Evolutionary conservation across 1,284 basidiomycete genomes (phyloP), one percentile per base, ranked within the genome.

Genomic region (Puccinia coronata): DNA sequence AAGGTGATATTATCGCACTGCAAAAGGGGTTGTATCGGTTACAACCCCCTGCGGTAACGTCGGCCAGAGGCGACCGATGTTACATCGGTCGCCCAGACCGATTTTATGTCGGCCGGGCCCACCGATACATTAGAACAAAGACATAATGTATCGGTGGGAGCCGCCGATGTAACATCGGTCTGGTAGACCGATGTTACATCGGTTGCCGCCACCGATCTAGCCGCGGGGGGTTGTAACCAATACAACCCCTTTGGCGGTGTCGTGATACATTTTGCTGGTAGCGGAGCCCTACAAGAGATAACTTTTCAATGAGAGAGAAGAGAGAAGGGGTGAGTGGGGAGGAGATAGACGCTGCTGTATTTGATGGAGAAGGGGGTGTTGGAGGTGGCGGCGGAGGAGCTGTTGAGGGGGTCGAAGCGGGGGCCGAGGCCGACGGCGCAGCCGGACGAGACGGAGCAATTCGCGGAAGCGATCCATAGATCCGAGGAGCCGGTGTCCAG

Each of bases 401-500:
- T 55, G 41, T 70, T 55, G 34, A 41, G 51, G 0, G 77, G 53
- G 57, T 80, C 67, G 39, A 80, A 80, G 69, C 67, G 69, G 6
- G 67, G 49, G 11, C 49, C 49, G 1, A 71, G 14, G 41, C n/a
- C 49, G 41, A 41, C 39, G 36, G 49, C 16, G 82, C 91, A 91
- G 41, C 89, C 89, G 5, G 84, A 79, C 0, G 81, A 28, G 25
- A 70, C 71, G 3, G 82, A 83, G 84, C 93, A 94, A 16, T 86
- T 86, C 0, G 86, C 83, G 80, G 89, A 90, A 5, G 90, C 91
- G 6, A 95, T 87, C 93, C 93, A 95, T 47, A 95, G 88, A 85
- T 95, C 93, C 34, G 82, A 61, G 76, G 86, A 91, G 90, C 85
- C 92, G 0, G 92, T 93, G 84, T 93, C 92, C 23, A 93, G 88